These are phyloP conservation scores for Entrophospora sp. DNA, from an alignment of 192 early-diverging fungal genomes.

Conservation along the genomic window DNA sequence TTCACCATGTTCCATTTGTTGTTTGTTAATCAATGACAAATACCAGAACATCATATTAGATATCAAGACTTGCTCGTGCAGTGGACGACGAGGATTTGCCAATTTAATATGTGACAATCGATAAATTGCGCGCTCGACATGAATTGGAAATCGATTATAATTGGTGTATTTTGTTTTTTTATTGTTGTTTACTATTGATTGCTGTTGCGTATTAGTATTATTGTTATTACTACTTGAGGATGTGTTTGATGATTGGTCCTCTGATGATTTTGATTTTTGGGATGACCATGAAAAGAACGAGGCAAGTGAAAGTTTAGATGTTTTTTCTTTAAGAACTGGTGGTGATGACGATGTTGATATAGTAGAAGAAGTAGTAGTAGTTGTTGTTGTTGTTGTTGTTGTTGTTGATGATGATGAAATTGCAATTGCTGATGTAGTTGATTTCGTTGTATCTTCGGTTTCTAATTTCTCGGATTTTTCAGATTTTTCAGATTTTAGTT, in stretches of 20 bases:
- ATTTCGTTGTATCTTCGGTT: too few relatives aligned
- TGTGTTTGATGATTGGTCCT: slow-evolving; percentile 6
- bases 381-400: too few relatives aligned
- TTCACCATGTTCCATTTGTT: slow-evolving; percentile 21
- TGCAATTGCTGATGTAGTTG: too few relatives aligned
- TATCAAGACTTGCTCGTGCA: slow-evolving; percentile 65
- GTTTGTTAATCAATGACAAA: slow-evolving; percentile 58
- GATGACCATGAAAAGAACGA: slow-evolving; percentile 31
- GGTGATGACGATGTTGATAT: too few relatives aligned
- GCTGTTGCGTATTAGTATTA: too few relatives aligned
- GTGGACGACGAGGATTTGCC: slow-evolving; percentile 64
- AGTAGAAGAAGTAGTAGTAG: too few relatives aligned
- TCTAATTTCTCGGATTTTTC: background rate
- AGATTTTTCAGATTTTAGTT: background rate
- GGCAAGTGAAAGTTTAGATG: slow-evolving; percentile 9
- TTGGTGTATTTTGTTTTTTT: slow-evolving; percentile 47
- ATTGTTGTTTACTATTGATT: too few relatives aligned
- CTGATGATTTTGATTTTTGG: slow-evolving; percentile 23
- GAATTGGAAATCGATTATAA: slow-evolving; percentile 55
- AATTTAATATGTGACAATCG: slow-evolving; percentile 65
- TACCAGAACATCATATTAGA: slow-evolving; percentile 84
- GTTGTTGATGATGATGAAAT: too few relatives aligned
- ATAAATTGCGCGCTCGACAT: slow-evolving; percentile 71
- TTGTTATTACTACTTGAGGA: too few relatives aligned
- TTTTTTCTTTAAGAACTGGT: background rate